Base-by-base conservation (phyloP, 2,329 filamentous ascomycete species). In the Chaetothyriales sp. region DNA sequence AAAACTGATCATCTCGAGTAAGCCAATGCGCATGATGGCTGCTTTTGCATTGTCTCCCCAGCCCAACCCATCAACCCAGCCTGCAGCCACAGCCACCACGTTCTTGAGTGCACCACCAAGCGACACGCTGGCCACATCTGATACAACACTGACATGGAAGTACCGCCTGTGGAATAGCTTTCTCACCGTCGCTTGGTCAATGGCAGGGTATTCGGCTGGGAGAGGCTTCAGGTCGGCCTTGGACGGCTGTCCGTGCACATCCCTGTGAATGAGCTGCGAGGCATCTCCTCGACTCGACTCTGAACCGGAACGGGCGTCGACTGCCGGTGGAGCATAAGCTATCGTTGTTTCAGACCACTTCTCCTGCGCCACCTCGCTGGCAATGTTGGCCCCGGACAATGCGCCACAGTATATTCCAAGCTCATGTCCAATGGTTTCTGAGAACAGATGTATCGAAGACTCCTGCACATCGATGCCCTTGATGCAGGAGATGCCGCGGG, bases 31-130 rank as follows among this genome's bases (percentile, higher is more conserved):
- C 87, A 98, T 96, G 54, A 98, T 83, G 45, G 92, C 92, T n/a
- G 92, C 88, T 73, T 98, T 96, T 58, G 90, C 90, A 61, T 96
- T 98, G 73, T 96, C 89, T 63, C 92, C 92, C 90, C 92, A 98
- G 58, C 90, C 90, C 55, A 90, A 79, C 36, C 92, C 92, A 58
- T 95, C 87, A 44, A 96, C 88, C 67, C 94, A 98, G 52, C 92
- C 92, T 28, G 92, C 89, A 4, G 88, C 90, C 18, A 98, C 73
- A 4, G 92, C 92, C 50, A 98, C 86, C 57, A 98, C 83, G 73
- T 98, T 98, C 76, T 98, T 98, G 60, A 98, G 73, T 0, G 92
- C 92, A 54, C 92, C 92, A 44, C 89, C 84, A 32, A 98, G 81
- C 4, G 92, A 96, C 1, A 95, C 90, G 59, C 92, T 92, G 0